A percentile compares a stretch with the other conserved stretches of the same genome.
Conservation (phyloP, 441 rosid genomes). For the Theobroma grandiflorum region DNA sequence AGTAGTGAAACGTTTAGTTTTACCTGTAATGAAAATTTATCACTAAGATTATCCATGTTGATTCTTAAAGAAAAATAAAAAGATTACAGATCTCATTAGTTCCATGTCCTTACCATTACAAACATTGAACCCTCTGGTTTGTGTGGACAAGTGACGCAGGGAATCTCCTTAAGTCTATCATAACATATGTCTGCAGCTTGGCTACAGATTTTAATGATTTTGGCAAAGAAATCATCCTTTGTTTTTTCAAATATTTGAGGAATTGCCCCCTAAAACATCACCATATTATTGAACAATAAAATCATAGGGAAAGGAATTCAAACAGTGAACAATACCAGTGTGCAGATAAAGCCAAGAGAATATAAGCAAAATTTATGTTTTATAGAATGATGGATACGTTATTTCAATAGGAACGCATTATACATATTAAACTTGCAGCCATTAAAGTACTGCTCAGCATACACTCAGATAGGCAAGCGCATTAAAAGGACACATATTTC, state of each 20-base stretch:
- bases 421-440: background rate
- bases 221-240: conserved; percentile 47
- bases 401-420: background rate
- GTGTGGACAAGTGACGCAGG: conserved; percentile 51
- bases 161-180: conserved; percentile 50
- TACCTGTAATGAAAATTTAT: conserved; percentile 40
- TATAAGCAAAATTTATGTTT: background rate
- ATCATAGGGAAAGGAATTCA: background rate
- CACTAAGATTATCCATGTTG: background rate
- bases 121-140: conserved; percentile 60
- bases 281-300: background rate
- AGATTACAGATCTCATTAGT: background rate
- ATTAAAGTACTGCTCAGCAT: background rate
- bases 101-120: conserved; percentile 37
- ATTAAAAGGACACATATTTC: background rate
- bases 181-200: conserved; percentile 45
- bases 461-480: background rate
- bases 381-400: background rate
- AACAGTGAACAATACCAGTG: background rate
- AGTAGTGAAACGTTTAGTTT: conserved; percentile 52
- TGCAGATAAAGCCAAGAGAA: background rate
- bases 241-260: conserved; percentile 50
- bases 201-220: conserved; percentile 37
- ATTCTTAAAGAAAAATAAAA: background rate
- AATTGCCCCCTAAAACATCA: conserved; percentile 49